phyloP scores from a whole-genome alignment of 2,329 filamentous ascomycete species.

The Grosmannia serpens region DNA sequence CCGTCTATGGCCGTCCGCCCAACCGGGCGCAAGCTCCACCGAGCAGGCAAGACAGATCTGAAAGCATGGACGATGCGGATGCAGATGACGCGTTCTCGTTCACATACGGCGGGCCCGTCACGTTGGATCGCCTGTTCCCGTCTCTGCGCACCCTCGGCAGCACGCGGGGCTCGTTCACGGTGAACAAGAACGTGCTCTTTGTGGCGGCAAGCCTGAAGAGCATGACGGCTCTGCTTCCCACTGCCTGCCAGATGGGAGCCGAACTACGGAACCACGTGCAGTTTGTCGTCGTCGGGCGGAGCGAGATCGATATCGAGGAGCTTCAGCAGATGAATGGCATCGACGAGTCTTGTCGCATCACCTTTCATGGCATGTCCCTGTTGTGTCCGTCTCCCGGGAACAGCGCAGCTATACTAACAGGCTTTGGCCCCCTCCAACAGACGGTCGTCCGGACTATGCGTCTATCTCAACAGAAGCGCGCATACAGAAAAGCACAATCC shows the following conservation, averaged over 20 bases:
- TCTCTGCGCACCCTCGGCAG: slow-evolving; percentile 49
- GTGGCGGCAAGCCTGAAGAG: slow-evolving; percentile 65
- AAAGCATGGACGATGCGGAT: background rate
- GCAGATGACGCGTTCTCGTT: slow-evolving; percentile 16
- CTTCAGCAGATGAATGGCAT: slow-evolving; percentile 71
- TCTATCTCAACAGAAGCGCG: slow-evolving; percentile 57
- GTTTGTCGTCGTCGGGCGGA: slow-evolving; percentile 65
- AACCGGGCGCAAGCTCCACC: background rate
- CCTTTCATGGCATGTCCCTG: slow-evolving; percentile 38
- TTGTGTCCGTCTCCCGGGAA: background rate
- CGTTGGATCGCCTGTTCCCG: slow-evolving; percentile 51
- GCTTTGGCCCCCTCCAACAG: slow-evolving; percentile 22
- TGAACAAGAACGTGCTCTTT: slow-evolving; percentile 67
- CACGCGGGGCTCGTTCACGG: slow-evolving; percentile 36
- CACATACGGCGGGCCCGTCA: slow-evolving; percentile 58
- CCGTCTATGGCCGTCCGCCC: slow-evolving; percentile 19
- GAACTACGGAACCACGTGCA: slow-evolving; percentile 65
- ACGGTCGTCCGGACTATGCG: slow-evolving; percentile 69
- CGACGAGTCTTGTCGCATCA: slow-evolving; percentile 55
- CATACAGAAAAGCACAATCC: slow-evolving; percentile 51
- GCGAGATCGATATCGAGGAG: slow-evolving; percentile 55
- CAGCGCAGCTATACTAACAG: background rate
- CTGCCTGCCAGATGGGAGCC: slow-evolving; percentile 77
- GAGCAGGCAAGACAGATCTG: background rate
- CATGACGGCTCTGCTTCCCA: slow-evolving; percentile 58